Percentiles rank a stretch among this genome's conserved stretches.
phyloP scores from a whole-genome alignment of 2,329 filamentous ascomycete genomes.

The Sporothrix pseudoabietina region DNA sequence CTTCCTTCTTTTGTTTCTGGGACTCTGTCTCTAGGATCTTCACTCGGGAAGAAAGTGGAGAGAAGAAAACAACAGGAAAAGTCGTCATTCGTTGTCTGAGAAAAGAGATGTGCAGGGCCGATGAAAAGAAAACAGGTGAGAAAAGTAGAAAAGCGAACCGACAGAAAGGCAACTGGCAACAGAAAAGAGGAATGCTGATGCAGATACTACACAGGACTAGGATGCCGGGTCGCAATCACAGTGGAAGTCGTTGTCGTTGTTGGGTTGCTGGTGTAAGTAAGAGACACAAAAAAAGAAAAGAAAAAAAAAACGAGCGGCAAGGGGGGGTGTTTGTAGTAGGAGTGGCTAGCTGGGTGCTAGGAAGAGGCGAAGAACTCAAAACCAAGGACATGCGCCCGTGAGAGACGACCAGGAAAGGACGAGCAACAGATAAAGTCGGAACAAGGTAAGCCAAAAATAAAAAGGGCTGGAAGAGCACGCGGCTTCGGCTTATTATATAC shows the following conservation, averaged over 20 bases:
- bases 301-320: slow-evolving; percentile 8
- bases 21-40: slow-evolving; percentile 6
- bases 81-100: neutral
- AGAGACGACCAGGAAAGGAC: neutral
- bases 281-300: slow-evolving; percentile 8
- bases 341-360: slow-evolving; percentile 11
- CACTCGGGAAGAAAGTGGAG: neutral
- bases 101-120: neutral
- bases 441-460: neutral
- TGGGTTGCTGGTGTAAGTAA: neutral
- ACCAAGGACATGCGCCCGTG: neutral
- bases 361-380: neutral
- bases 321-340: slow-evolving; percentile 15
- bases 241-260: neutral
- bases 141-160: neutral
- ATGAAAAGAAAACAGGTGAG: neutral
- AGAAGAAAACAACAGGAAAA: neutral
- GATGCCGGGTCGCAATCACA: neutral
- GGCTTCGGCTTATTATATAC: slow-evolving; percentile 3
- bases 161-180: neutral
- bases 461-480: slow-evolving; percentile 1
- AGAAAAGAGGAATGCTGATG: slow-evolving; percentile 15
- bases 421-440: neutral
- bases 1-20: neutral
- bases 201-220: neutral